Base-by-base conservation (phyloP, 2,329 filamentous ascomycete species). In the Arthrobotrys sphaeroides region DNA sequence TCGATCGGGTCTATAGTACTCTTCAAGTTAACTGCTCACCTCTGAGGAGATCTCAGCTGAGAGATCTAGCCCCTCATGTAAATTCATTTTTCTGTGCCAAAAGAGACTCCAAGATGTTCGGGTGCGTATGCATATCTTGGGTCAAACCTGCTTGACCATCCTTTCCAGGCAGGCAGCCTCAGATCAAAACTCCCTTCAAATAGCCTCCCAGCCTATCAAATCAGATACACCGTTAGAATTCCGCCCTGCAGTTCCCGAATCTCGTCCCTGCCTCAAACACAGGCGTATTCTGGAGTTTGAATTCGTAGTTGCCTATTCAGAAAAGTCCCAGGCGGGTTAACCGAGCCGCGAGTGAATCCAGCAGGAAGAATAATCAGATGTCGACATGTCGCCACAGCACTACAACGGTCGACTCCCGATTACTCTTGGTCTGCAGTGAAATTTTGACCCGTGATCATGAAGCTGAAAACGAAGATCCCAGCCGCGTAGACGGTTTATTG, bases 301-400 rank as follows among this genome's bases (percentile, higher is more conserved):
- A 57, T 36, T n/a, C 31, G 45, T 64, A 72, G 67, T 57, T 72
- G 67, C 67, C 67, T 72, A 72, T 72, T 72, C 47, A 12, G 40
- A 49, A 31, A 38, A 22, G 12, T 36, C 57, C 67, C 47, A 59
- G 49, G 67, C 33, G 40, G 59, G 57, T 22, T 72, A 72, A 64
- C 67, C 67, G 67, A 72, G 67, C 67, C 59, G 67, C 57, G 59
- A 57, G 33, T 47, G 33, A 55, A 72, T 72, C 16, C 36, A 72
- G 67, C 59, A 72, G 67, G 67, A 64, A 40, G 59, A 42, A 40
- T 70, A n/a, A 49, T 60, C 43, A 55, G 33, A 62, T 51, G 51
- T 40, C 38, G 28, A 20, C 49, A 59, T n/a, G n/a, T n/a, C n/a
- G n/a, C 51, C 4, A 51, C 53, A 31, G 28, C n/a, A n/a, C n/a